Percentiles rank a stretch among this genome's conserved stretches.
Conservation (phyloP, 2,329 filamentous ascomycete genomes). For the Colletotrichum tamarilloi region DNA sequence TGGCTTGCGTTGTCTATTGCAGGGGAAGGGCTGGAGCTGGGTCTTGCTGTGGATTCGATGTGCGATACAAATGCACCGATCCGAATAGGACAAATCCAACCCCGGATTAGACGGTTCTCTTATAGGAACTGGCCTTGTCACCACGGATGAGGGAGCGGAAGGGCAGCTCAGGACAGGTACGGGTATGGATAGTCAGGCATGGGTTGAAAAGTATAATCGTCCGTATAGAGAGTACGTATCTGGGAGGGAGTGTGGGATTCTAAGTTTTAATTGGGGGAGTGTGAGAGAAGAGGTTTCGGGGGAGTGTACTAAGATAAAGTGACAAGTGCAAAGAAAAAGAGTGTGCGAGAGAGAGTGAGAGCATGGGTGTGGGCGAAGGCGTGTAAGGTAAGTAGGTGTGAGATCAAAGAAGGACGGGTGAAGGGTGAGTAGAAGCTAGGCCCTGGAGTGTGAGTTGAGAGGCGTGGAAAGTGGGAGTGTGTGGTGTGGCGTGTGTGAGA, state of each 20-base stretch:
- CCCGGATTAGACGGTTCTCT: conserved; percentile 34
- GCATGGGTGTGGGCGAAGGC: conserved; percentile 7
- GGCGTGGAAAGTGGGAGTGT: conserved; percentile 21
- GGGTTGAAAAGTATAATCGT: conserved; percentile 34
- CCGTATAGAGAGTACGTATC: conserved; percentile 21
- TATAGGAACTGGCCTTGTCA: conserved; percentile 30
- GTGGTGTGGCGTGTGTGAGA: conserved; percentile 35
- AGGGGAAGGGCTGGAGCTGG: conserved; percentile 31
- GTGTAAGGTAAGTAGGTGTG: conserved; percentile 8
- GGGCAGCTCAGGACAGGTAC: conserved; percentile 27
- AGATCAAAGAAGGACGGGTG: neutral
- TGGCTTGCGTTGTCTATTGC: conserved; percentile 27
- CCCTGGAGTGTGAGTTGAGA: conserved; percentile 11
- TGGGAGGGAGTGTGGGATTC: conserved; percentile 21
- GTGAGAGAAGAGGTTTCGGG: neutral
- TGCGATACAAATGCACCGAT: conserved; percentile 26
- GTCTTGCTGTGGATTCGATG: conserved; percentile 17
- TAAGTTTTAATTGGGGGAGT: neutral
- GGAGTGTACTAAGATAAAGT: conserved; percentile 14
- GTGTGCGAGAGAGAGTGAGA: neutral
- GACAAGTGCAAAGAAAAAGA: conserved; percentile 16
- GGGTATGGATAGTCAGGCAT: conserved; percentile 31
- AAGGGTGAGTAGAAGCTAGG: neutral
- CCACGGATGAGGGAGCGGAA: conserved; percentile 25
- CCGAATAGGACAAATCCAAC: neutral